Evolutionary conservation across 2,329 filamentous ascomycete species (phyloP), one percentile per base, ranked within the genome.

Genomic region (Paraphaeosphaeria minitans): DNA sequence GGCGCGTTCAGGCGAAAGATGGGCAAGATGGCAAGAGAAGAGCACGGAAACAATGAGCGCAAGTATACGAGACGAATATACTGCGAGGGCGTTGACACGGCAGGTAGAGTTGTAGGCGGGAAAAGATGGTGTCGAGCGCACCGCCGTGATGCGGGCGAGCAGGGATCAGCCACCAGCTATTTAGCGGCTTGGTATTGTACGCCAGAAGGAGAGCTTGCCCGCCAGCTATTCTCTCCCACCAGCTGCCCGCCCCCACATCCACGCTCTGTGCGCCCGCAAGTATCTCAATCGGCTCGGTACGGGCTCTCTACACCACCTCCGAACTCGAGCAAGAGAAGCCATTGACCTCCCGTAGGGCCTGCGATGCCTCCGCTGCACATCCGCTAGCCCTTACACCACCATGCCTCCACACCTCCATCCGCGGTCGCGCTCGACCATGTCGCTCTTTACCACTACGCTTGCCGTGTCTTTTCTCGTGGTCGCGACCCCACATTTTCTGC

Each of bases 391-490:
- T 60, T 58, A 62, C 43, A 57, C 33, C 56, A 68, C 53, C 65
- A 95, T 95, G 91, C 88, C 92, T 71, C 91, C 87, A 42, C 82
- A 94, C 79, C 88, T 99, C 43, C 95, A 99, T 78, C 95, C 95
- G 35, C 89, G 93, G 77, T 98, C 94, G 67, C 89, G 92, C 70
- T 91, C 92, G 81, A 99, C 95, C 69, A 93, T 91, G 57, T 95
- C 93, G 47, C 89, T 99, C 60, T 99, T 99, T 81, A 93, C 92
- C 52, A 92, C 90, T n/a, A 98, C 94, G 1, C 85, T 98, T 55
- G 84, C 91, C 62, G 88, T 93, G 33, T 95, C 91, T 67, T 97
- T 99, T 77, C 85, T 97, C 63, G 93, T 99, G 62, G 95, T 99
- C 54, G 92, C 87, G 31, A 83, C 97, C 46, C 95, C 95, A 22